phyloP scores from a whole-genome alignment of 495 filamentous ascomycete genomes.

The Neurospora sp. region DNA sequence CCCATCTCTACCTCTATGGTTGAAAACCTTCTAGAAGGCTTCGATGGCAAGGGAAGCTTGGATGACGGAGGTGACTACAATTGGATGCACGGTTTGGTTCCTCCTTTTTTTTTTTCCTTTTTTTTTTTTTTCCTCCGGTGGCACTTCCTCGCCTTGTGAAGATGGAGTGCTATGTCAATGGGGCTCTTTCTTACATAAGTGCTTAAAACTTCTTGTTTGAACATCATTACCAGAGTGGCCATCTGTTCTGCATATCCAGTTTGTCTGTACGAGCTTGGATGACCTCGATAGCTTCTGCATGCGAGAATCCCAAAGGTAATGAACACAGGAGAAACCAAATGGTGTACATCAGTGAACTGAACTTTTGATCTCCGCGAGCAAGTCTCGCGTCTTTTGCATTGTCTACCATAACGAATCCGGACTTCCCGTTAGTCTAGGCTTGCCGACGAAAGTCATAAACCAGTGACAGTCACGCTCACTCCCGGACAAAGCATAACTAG shows the following conservation, averaged over 20 bases:
- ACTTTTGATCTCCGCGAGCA: not conserved
- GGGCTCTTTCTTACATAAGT: not conserved
- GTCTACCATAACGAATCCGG: not conserved
- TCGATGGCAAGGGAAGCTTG: not conserved
- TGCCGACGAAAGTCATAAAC: not conserved
- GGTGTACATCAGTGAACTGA: not conserved
- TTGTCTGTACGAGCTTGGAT: not conserved
- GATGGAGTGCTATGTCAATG: not conserved
- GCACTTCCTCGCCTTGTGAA: not conserved
- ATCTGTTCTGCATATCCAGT: not conserved
- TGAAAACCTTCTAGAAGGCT: not conserved
- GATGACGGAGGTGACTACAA: not conserved
- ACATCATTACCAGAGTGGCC: not conserved
- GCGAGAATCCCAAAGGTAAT: not conserved
- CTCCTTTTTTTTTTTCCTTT: not conserved
- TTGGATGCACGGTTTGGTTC: not conserved
- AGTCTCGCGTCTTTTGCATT: not conserved
- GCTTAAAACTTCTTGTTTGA: not conserved
- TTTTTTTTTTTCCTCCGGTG: not conserved
- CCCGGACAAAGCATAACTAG: not conserved
- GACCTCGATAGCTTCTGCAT: not conserved
- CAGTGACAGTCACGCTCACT: not conserved
- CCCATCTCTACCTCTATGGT: not conserved
- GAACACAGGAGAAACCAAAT: not conserved
- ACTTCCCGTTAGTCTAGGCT: not conserved